phyloP scores from a whole-genome alignment of 192 early-diverging fungal genomes.

The Gonapodya sp. region DNA sequence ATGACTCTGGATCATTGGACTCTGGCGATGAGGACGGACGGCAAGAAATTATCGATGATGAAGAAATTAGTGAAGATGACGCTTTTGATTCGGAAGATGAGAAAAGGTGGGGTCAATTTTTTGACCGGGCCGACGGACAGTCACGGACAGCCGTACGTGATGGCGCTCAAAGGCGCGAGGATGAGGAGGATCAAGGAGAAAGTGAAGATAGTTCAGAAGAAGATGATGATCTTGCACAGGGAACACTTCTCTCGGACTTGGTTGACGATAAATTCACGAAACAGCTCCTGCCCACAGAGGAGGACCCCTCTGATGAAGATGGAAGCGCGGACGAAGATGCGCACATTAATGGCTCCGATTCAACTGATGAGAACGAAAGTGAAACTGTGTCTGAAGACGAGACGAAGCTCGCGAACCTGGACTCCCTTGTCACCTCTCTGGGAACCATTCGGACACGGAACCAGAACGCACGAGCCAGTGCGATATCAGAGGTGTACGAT shows the following conservation, averaged over 20 bases:
- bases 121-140: slow-evolving; percentile 36
- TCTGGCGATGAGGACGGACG: background rate
- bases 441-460: slow-evolving; percentile 44
- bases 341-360: slow-evolving; percentile 12
- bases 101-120: slow-evolving; percentile 67
- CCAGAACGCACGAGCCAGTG: slow-evolving; percentile 42
- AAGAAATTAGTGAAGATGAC: slow-evolving; percentile 87
- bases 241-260: slow-evolving; percentile 40
- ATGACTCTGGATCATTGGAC: background rate
- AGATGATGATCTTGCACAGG: slow-evolving; percentile 28
- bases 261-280: slow-evolving; percentile 12
- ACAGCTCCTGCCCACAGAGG: background rate
- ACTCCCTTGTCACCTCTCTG: slow-evolving; percentile 50
- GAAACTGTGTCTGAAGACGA: slow-evolving; percentile 22
- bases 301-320: slow-evolving; percentile 5
- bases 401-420: slow-evolving; percentile 15
- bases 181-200: slow-evolving; percentile 17
- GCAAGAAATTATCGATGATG: slow-evolving; percentile 51
- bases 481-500: slow-evolving; percentile 55
- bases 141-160: slow-evolving; percentile 16
- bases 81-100: slow-evolving; percentile 81
- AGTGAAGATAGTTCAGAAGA: slow-evolving; percentile 32
- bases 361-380: slow-evolving; percentile 15
- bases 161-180: slow-evolving; percentile 17
- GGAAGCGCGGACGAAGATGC: slow-evolving; percentile 14